Conservation (phyloP, 768 basidiomycete genomes). For the Leccinum uliginosum region DNA sequence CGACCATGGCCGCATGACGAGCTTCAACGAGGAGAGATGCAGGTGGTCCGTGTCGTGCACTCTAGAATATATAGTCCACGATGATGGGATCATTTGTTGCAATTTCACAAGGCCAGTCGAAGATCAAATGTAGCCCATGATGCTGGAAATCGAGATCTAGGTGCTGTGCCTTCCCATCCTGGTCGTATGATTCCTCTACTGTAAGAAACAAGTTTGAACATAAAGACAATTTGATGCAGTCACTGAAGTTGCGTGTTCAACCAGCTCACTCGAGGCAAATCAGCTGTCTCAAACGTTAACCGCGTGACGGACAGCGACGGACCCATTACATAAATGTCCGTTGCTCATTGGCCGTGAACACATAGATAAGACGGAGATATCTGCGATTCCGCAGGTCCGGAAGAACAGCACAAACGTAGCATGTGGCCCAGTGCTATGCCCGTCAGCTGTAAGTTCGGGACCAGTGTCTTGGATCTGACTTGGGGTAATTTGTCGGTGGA, state of each 20-base stretch:
- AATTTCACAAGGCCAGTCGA: neutral
- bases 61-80: neutral
- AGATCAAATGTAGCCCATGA: neutral
- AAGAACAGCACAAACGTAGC: no score
- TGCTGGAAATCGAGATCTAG: neutral
- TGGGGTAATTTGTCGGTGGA: neutral
- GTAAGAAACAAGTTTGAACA: neutral
- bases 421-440: neutral
- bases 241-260: neutral
- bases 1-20: slow-evolving; percentile 4
- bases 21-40: neutral
- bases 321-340: no score
- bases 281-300: neutral
- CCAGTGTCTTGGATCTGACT: neutral
- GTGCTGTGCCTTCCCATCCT: neutral
- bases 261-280: neutral
- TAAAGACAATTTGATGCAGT: neutral
- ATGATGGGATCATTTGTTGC: neutral
- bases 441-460: neutral
- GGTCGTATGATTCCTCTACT: neutral
- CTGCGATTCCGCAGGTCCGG: no score
- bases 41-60: neutral
- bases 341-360: no score
- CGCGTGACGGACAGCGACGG: neutral
- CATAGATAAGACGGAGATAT: neutral